A percentile compares a stretch with the other conserved stretches of the same genome.
Evolutionary conservation across 2,329 filamentous ascomycete species (phyloP).

Genomic region (Ophiostoma populinum): DNA sequence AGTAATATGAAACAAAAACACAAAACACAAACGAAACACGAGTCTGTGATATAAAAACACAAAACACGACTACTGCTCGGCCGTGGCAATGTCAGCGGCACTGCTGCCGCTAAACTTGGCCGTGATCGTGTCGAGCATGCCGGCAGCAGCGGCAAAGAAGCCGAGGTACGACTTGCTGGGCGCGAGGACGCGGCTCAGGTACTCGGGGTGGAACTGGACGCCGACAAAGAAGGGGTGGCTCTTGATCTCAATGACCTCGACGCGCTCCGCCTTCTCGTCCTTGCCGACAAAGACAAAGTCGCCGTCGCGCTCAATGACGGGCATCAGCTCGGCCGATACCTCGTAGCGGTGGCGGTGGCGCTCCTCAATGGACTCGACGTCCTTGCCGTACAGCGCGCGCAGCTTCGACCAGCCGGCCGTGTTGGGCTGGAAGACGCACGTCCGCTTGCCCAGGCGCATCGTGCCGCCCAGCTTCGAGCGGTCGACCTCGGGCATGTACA

Average conservation of each 20-base stretch:
- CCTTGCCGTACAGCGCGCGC: constrained; percentile 46
- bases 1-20: background rate
- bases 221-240: constrained; percentile 58
- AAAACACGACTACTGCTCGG: background rate
- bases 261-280: constrained; percentile 54
- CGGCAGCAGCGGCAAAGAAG: constrained; percentile 64
- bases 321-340: constrained; percentile 56
- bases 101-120: constrained; percentile 13
- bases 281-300: constrained; percentile 53
- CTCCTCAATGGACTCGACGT: constrained; percentile 34
- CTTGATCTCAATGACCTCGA: constrained; percentile 62
- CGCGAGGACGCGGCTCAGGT: constrained; percentile 55
- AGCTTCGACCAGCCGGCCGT: constrained; percentile 53
- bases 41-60: background rate
- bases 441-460: constrained; percentile 58
- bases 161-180: constrained; percentile 66
- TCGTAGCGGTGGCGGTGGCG: constrained; percentile 68
- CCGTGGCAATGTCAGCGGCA: background rate
- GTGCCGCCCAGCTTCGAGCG: constrained; percentile 55
- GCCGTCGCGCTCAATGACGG: constrained; percentile 41
- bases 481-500: constrained; percentile 72
- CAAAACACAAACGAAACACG: background rate
- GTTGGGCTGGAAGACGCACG: constrained; percentile 50
- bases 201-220: constrained; percentile 83
- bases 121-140: constrained; percentile 35